Conservation (phyloP, 2,329 filamentous ascomycete species). For the Diaporthe sp. region DNA sequence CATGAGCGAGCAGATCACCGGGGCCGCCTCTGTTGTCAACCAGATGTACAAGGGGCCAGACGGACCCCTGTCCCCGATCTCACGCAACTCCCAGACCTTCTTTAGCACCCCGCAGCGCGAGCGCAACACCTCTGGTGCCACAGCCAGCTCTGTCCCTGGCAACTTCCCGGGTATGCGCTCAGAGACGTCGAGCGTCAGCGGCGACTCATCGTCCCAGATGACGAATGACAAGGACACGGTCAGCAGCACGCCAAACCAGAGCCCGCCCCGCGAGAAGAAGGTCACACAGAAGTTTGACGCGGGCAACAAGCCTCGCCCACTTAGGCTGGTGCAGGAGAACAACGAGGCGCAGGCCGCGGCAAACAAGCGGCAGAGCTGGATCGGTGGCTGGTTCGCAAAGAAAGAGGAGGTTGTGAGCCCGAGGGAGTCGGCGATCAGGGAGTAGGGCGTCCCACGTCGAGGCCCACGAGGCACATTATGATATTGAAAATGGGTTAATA, state of each 20-base stretch:
- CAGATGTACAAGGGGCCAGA: slow-evolving; percentile 89
- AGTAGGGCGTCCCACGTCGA: slow-evolving; percentile 26
- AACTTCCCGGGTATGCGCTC: slow-evolving; percentile 82
- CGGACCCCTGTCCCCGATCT: slow-evolving; percentile 71
- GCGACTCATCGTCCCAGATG: slow-evolving; percentile 70
- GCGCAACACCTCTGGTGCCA: slow-evolving; percentile 60
- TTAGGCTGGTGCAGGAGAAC: slow-evolving; percentile 89
- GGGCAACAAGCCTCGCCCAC: slow-evolving; percentile 83
- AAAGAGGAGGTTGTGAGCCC: slow-evolving; percentile 37
- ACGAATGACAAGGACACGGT: slow-evolving; percentile 56
- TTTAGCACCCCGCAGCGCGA: slow-evolving; percentile 60
- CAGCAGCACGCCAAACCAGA: slow-evolving; percentile 62
- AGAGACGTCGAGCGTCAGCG: slow-evolving; percentile 75
- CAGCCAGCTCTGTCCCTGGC: slow-evolving; percentile 59
- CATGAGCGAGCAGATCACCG: slow-evolving; percentile 74
- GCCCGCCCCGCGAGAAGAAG: slow-evolving; percentile 70
- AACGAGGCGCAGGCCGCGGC: slow-evolving; percentile 58
- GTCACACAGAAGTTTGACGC: slow-evolving; percentile 66
- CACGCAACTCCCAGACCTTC: slow-evolving; percentile 74
- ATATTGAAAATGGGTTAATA: slow-evolving; percentile 39
- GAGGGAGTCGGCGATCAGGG: slow-evolving; percentile 38
- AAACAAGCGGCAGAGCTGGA: slow-evolving; percentile 75
- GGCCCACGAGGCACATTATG: slow-evolving; percentile 29
- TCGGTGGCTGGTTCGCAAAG: slow-evolving; percentile 55
- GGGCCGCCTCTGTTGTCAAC: slow-evolving; percentile 80